Base-by-base conservation (phyloP, 148 eudicot genomes). In the Spergularia bocconei region DNA sequence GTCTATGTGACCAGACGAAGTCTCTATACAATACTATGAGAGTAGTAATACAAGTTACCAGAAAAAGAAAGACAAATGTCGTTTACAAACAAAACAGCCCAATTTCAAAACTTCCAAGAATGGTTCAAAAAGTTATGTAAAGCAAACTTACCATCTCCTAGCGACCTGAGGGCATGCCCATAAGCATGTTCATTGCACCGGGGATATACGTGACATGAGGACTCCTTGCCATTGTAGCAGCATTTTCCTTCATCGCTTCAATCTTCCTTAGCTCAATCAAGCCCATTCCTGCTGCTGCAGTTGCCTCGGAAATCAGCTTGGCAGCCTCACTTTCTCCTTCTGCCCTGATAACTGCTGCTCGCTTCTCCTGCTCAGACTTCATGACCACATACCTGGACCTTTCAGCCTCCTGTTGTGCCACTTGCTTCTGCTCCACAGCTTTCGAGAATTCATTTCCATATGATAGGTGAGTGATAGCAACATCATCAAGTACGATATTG, bases 371-470 rank as follows among this genome's bases (percentile, higher is more conserved):
- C 85, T 93, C 98, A 4, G 96, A 90, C 79, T 91, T 93, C 55
- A 87, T 87, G 69, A 93, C 98, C 54, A 93, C 96, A 63, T 85
- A 93, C 76, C 83, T 93, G 0, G 96, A 91, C 85, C 98, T 79
- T 87, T 93, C 98, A 14, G 98, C 98, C 88, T 93, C 96, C 79
- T 93, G 98, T 75, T 93, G 98, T 8, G 98, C 98, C 75, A 93
- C 98, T 79, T 93, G 98, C 84, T 93, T 93, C 87, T 91, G 96
- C 88, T 93, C 98, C 67, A 93, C 98, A 14, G 98, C 98, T 80
- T 76, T 88, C 0, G 98, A 93, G 80, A 93, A 93, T 82, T 93
- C 98, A 10, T 89, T 83, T 25, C 98, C 98, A 13, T 93, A 93
- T 1, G 93, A 89, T 54, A 93, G 84, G 70, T 93, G 96, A 74